Base-by-base conservation (phyloP, 129 eudicot genomes). In the Arctium lappa region DNA sequence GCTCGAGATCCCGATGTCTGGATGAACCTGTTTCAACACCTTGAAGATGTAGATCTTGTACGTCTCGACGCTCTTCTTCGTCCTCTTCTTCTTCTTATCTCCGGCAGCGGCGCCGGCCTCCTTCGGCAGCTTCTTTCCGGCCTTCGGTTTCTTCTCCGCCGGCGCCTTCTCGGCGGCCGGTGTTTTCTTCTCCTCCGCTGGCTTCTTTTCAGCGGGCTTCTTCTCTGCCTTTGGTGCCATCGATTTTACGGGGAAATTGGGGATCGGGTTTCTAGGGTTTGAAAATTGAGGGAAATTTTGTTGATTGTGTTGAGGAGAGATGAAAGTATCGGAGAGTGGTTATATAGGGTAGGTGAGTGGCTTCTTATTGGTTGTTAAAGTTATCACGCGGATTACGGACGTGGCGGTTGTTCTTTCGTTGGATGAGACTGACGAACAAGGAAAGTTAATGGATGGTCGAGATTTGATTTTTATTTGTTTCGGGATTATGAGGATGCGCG, bases 161-260 rank as follows among this genome's bases (percentile, higher is more conserved):
- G 87, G 84, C 1, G 84, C 83, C 37, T 84, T 84, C 80, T 84
- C 87, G 29, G 86, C 84, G 0, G 72, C 84, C 32, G 83, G n/a
- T 12, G 82, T 76, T 15, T 89, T 86, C 87, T 86, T 86, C 85
- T 86, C 87, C 82, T 86, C 90, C n/a, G 81, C 86, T 0, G 87
- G 89, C 83, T 89, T 89, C 83, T 89, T 87, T 83, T 89, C 92
- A n/a, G 90, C 92, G 60, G 91, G 91, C 82, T 87, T 89, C 86
- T 89, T 90, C 86, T 90, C 93, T 8, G 88, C 91, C 76, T 90
- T 90, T 12, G 93, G 93, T 38, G 93, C 91, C 93, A 90, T 90
- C 73, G 80, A 40, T 34, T 72, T 77, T 3, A 13, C 8, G 7
- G 68, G 18, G 44, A 29, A 82, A 63, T 75, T 40, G 29, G 44